These are phyloP conservation scores for Prunus kanzakura DNA, from an alignment of 306 rosid genomes.

Conservation along the genomic window DNA sequence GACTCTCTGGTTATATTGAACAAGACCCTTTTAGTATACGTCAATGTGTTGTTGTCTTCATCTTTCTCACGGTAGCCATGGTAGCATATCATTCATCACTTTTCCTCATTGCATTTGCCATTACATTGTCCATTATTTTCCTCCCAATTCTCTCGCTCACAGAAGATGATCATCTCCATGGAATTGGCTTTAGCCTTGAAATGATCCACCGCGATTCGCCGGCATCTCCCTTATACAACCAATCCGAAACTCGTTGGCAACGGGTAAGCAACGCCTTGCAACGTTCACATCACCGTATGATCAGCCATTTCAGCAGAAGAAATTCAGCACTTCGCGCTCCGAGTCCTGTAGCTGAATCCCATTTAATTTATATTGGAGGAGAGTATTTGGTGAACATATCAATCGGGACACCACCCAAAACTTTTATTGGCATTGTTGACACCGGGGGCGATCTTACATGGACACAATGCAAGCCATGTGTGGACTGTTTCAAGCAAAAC, in stretches of 20 bases:
- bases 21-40: neutral
- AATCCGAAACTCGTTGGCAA: neutral
- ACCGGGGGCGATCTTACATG: neutral
- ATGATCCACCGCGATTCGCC: constrained; percentile 9
- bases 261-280: neutral
- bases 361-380: neutral
- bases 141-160: constrained; percentile 1
- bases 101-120: neutral
- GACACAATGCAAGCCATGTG: constrained; percentile 9
- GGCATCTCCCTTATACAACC: neutral
- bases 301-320: neutral
- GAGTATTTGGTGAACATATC: constrained; percentile 9
- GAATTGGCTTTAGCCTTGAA: neutral
- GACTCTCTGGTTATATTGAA: neutral
- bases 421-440: neutral
- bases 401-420: neutral
- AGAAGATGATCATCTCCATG: neutral
- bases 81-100: neutral
- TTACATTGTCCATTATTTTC: neutral
- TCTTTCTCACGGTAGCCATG: neutral
- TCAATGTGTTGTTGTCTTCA: neutral
- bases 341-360: neutral
- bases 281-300: neutral
- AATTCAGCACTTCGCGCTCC: neutral
- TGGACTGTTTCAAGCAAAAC: neutral